Evolutionary conservation across 2,329 filamentous ascomycete genomes (phyloP), one percentile per base, ranked within the genome.

Genomic region (Colletotrichum sublineola): DNA sequence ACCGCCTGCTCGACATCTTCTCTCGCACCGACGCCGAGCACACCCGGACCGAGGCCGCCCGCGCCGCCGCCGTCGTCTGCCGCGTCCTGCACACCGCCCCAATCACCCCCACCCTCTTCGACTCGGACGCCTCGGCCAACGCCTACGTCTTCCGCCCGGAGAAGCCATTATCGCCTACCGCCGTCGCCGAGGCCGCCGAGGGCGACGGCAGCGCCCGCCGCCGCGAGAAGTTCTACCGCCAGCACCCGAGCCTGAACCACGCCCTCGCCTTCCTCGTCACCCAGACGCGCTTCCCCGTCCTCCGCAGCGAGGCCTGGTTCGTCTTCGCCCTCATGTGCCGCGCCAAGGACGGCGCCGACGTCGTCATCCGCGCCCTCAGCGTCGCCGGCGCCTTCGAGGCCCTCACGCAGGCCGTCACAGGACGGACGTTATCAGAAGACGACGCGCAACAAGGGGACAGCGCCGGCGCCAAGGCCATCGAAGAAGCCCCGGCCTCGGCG

Each of bases 261-360:
- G 81, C 85, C 0, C 81, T 92, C 8, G 77, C 83, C 1, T 88
- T 86, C 75, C 84, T 92, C 36, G 81, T 90, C 33, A 85, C 82
- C 2, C 90, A 92, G 76, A 81, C 79, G 3, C 90, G 89, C 74
- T 92, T 89, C 84, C 87, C 89, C 0, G 83, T 86, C 2, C 81
- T 92, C 2, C 84, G 88, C 24, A 90, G 88, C 50, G 90, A 92
- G 77, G 84, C 86, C 3, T 89, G 89, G 86, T 91, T 92, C 74
- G 85, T 90, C 7, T 84, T 91, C 63, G 90, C 90, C 2, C 84
- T 92, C 44, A 88, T 91, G 84, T 85, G 86, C 52, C 84, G 88
- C 38, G 85, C 86, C 1, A 68, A 77, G 1, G 85, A 87, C 46
- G 88, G 89, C 9, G 85, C 87, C 2, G 76, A 78, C 2, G 79